Evolutionary conservation across 352 stramenopile genomes (phyloP).

Genomic region (Pythium sp.): DNA sequence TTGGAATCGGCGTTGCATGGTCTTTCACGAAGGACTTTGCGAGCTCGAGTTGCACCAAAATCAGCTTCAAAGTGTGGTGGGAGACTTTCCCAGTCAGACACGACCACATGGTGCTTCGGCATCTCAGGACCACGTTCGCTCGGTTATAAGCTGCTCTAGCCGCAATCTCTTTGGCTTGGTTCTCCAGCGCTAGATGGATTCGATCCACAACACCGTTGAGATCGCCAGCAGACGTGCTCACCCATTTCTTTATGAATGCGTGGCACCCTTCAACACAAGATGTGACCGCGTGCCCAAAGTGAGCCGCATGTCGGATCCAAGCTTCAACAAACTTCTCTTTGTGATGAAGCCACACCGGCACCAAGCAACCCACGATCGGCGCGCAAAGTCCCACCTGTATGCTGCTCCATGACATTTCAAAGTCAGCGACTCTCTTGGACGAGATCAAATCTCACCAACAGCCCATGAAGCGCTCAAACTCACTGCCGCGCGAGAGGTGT

Average conservation of each 20-base stretch:
- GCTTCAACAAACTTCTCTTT: constrained; percentile 2
- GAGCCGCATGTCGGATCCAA: not conserved
- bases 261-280: constrained; percentile 1
- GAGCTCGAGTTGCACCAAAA: constrained; percentile 1
- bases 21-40: constrained; percentile 1
- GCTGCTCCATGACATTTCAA: not conserved
- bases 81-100: constrained; percentile 1
- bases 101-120: not conserved
- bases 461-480: constrained; percentile 1
- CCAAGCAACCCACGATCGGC: not conserved
- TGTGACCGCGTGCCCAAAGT: not conserved
- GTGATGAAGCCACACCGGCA: not conserved
- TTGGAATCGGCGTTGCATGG: constrained; percentile 1
- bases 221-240: constrained; percentile 1
- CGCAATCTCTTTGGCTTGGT: not conserved
- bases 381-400: not conserved
- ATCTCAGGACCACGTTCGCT: not conserved
- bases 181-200: constrained; percentile 3
- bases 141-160: not conserved
- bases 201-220: not conserved
- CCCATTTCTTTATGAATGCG: not conserved
- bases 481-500: not conserved
- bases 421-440: constrained; percentile 3
- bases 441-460: constrained; percentile 2
- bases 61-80: not conserved